Conservation (phyloP, 768 basidiomycete species). For the Phlebiopsis gigantea region DNA sequence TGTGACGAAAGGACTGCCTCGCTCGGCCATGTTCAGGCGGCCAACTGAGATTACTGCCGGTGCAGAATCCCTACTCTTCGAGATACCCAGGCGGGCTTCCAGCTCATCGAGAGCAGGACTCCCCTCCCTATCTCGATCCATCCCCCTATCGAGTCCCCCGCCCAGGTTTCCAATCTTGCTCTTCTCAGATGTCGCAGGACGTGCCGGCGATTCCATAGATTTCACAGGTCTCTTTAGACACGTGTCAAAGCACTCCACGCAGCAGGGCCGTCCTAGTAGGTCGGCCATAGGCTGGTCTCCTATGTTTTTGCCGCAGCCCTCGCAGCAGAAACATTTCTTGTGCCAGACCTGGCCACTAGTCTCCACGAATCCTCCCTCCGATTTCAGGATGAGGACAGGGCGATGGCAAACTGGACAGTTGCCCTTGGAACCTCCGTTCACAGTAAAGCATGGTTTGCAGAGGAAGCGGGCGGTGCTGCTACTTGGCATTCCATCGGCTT, state of each 20-base stretch:
- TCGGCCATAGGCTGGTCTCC: conserved; percentile 77
- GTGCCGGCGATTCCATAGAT: conserved; percentile 1
- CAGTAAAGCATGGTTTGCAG: conserved; percentile 67
- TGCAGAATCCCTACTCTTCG: conserved; percentile 21
- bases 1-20: neutral
- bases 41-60: conserved; percentile 6
- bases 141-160: conserved; percentile 30
- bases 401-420: conserved; percentile 61
- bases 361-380: conserved; percentile 76
- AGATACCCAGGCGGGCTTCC: conserved; percentile 27
- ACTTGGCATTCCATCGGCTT: conserved; percentile 10
- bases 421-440: conserved; percentile 74
- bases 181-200: conserved; percentile 1
- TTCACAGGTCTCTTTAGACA: conserved; percentile 54
- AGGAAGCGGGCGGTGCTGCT: conserved; percentile 44
- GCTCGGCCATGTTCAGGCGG: neutral
- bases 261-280: conserved; percentile 75
- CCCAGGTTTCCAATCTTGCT: conserved; percentile 34
- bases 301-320: conserved; percentile 67
- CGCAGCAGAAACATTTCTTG: conserved; percentile 73
- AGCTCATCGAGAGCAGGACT: conserved; percentile 32
- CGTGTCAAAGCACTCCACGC: conserved; percentile 74
- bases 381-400: conserved; percentile 68
- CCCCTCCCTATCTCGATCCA: conserved; percentile 20
- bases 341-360: conserved; percentile 73